These are phyloP conservation scores for Dendryphion nanum DNA, from an alignment of 2,329 filamentous ascomycete genomes.

Conservation along the genomic window DNA sequence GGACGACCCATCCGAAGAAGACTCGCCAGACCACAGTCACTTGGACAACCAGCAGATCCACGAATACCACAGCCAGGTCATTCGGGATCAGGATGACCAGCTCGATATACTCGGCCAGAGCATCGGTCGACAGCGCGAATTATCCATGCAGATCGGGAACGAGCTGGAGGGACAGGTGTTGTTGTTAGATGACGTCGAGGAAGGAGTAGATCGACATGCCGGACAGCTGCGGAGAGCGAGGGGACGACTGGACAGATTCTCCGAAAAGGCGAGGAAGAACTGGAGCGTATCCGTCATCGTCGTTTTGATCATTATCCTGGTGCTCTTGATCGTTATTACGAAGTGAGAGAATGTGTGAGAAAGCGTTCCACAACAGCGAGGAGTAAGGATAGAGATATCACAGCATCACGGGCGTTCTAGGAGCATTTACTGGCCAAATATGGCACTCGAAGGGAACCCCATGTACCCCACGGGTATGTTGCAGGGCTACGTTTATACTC, in stretches of 20 bases:
- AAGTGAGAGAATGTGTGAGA: too few species aligned
- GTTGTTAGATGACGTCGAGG: conserved; percentile 86
- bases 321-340: conserved; percentile 74
- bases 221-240: conserved; percentile 72
- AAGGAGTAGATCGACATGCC: conserved; percentile 77
- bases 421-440: too few species aligned
- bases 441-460: too few species aligned
- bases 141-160: conserved; percentile 94
- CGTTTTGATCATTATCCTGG: conserved; percentile 73
- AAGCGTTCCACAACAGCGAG: too few species aligned
- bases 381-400: too few species aligned
- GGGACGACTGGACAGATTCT: conserved; percentile 68
- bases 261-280: conserved; percentile 75
- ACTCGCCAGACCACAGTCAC: conserved; percentile 51
- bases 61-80: conserved; percentile 73
- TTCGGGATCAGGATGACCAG: conserved; percentile 89
- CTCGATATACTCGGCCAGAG: conserved; percentile 83
- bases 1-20: conserved; percentile 59
- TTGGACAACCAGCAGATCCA: conserved; percentile 85
- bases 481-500: too few species aligned
- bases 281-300: conserved; percentile 84
- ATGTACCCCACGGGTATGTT: too few species aligned
- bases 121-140: conserved; percentile 84
- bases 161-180: conserved; percentile 89
- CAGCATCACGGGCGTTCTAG: too few species aligned